Conservation (phyloP, 1,139 yeast genomes). For the Nakaseomyces delphensis region DNA sequence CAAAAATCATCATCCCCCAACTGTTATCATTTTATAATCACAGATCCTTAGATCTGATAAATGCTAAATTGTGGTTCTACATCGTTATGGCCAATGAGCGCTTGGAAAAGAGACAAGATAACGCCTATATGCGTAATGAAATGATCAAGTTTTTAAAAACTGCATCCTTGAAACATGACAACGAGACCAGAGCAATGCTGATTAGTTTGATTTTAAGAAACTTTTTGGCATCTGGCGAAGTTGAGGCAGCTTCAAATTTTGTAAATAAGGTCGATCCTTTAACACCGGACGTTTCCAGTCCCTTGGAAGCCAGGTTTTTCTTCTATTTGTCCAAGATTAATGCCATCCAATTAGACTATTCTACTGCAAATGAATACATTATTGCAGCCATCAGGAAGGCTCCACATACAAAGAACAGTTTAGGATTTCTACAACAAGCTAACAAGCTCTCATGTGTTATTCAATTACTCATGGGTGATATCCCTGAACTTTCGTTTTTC, state of each 20-base stretch:
- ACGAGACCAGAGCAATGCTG: slow-evolving; percentile 81
- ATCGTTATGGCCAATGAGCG: slow-evolving; percentile 73
- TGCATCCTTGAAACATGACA: slow-evolving; percentile 85
- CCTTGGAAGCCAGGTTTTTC: slow-evolving; percentile 84
- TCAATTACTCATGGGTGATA: slow-evolving; percentile 92
- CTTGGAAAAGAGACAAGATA: slow-evolving; percentile 28
- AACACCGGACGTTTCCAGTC: slow-evolving; percentile 53
- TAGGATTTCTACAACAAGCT: slow-evolving; percentile 85
- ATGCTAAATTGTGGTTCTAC: slow-evolving; percentile 92
- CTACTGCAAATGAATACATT: slow-evolving; percentile 81
- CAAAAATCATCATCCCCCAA: slow-evolving; percentile 39
- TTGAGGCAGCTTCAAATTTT: slow-evolving; percentile 80
- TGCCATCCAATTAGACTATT: slow-evolving; percentile 88
- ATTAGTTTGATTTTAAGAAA: slow-evolving; percentile 77
- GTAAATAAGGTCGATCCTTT: slow-evolving; percentile 89
- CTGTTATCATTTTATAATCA: slow-evolving; percentile 61
- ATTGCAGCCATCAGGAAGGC: slow-evolving; percentile 93
- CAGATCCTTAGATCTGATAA: slow-evolving; percentile 76
- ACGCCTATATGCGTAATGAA: slow-evolving; percentile 50
- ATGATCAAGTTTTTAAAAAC: slow-evolving; percentile 72
- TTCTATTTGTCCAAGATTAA: slow-evolving; percentile 83
- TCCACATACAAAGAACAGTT: slow-evolving; percentile 82
- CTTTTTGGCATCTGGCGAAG: slow-evolving; percentile 69
- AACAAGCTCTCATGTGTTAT: slow-evolving; percentile 81
- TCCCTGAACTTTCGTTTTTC: slow-evolving; percentile 85